Evolutionary conservation across 345 rosid genomes (phyloP).

Genomic region (Aethionema arabicum): DNA sequence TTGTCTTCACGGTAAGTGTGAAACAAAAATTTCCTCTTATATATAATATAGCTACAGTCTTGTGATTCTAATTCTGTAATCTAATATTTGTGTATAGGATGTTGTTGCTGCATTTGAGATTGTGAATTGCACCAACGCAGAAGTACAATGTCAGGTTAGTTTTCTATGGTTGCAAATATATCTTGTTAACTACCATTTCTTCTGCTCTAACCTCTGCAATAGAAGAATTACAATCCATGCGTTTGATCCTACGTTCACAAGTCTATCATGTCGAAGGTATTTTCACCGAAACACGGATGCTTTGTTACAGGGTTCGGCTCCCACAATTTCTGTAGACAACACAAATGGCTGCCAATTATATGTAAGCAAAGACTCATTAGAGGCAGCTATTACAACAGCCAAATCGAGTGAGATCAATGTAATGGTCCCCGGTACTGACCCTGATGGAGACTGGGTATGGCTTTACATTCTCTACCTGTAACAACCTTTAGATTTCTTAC

Average conservation of each 20-base stretch:
- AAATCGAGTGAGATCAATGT: constrained; percentile 93
- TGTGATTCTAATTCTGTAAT: constrained; percentile 5
- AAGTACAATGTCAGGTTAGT: constrained; percentile 97
- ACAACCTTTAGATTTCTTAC: background rate
- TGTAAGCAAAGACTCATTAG: constrained; percentile 72
- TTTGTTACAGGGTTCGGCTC: constrained; percentile 78
- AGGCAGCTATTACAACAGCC: constrained; percentile 83
- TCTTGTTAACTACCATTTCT: background rate
- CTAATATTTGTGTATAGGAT: constrained; percentile 55
- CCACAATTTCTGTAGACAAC: constrained; percentile 92
- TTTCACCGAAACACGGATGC: background rate
- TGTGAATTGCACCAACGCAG: constrained; percentile 88
- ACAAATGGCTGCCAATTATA: constrained; percentile 84
- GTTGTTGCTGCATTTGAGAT: constrained; percentile 99
- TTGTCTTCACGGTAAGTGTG: constrained; percentile 76
- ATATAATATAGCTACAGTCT: background rate
- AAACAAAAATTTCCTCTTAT: constrained; percentile 10
- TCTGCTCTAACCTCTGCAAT: background rate
- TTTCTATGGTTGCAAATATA: constrained; percentile 5
- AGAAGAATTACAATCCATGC: too few relatives aligned
- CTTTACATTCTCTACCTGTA: constrained; percentile 12
- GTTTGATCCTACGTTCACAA: background rate
- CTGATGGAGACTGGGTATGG: constrained; percentile 83
- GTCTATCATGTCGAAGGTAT: background rate
- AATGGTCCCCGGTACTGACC: constrained; percentile 68